Evolutionary conservation across 169 alveolate genomes (phyloP), one percentile per base, ranked within the genome.

Genomic region (Plasmodium berghei): DNA sequence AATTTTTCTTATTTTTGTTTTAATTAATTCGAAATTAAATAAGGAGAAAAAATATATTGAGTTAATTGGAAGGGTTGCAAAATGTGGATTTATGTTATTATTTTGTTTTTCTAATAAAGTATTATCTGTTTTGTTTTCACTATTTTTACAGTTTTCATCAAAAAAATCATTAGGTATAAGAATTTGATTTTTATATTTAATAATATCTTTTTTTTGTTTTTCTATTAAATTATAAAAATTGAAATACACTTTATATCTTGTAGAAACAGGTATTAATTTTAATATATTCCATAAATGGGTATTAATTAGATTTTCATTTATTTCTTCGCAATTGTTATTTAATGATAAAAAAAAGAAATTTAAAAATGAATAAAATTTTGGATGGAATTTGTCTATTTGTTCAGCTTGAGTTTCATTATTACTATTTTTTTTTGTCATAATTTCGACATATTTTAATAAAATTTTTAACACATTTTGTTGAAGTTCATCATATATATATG

Each of bases 1-100:
- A 20, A 77, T 77, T 77, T 77, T 77, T 64, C 89, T 77, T 16
- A 77, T 0, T 26, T 64, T 77, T 34, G 40, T 48, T 77, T 49
- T 77, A 16, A 42, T 22, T 14, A 63, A 0, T 24, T 77, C 89
- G 12, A 77, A 77, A 42, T 77, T 77, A 4, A 34, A 34, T 34
- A 34, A 34, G 42, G 42, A 34, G 42, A 34, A 34, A 3, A 34
- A 34, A 3, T 63, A 26, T 9, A n/a, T 63, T 2, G 89, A 77
- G n/a, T 63, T 56, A 2, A 24, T 18, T 2, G 14, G 22, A 16
- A 20, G 20, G 4, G 58, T 28, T 5, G 5, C 6, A 18, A 24
- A 10, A 72, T 72, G 16, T 54, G 28, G 54, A 14, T 8, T 24
- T 1, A 26, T 16, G n/a, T 8, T n/a, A 9, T 26, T 28, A 26